Base-by-base conservation (phyloP, 495 filamentous ascomycete genomes). In the Daldinia childiae region DNA sequence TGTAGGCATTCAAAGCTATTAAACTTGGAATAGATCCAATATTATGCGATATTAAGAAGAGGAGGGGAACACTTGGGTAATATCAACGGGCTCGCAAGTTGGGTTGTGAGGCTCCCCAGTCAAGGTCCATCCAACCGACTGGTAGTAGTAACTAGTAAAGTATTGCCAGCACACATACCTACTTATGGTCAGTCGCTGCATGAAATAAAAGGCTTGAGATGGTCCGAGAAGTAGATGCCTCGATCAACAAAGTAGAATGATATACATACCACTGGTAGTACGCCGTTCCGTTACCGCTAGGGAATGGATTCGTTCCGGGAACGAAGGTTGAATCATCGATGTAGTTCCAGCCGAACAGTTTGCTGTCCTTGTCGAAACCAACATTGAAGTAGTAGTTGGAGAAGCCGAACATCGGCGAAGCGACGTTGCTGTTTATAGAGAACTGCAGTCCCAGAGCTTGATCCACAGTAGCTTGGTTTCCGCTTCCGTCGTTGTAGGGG, bases 51-150 rank as follows among this genome's bases (percentile, higher is more conserved):
- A 64, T 60, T 55, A 64, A 15, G 32, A 57, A 43, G 69, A 58
- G n/a, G 54, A 58, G n/a, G 54, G 17, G 15, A 57, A 52, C 39
- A 64, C 71, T 62, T 74, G 50, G 48, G 56, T 77, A 62, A 88
- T 82, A 30, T 78, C 72, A 1, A 88, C 86, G 26, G 80, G 69
- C 60, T 81, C 75, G 74, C 87, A 90, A 14, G 82, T 86, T 3
- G 87, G 87, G 73, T 89, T 90, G 78, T 85, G 80, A 14, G 87
- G 86, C 65, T 73, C 54, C 8, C 69, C 76, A 24, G 72, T 55
- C 6, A 83, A 82, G 6, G 80, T 76, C 86, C 86, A 90, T 30
- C 78, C 81, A 19, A 89, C 61, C 0, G 82, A 82, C 32, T 79
- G 74, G 76, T 88, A 89, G 68, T 79, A 76, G 69, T 89, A 89